Percentiles rank a stretch among this genome's conserved stretches.
Evolutionary conservation across 2,329 filamentous ascomycete species (phyloP).

Genomic region (Ophiostoma ips): DNA sequence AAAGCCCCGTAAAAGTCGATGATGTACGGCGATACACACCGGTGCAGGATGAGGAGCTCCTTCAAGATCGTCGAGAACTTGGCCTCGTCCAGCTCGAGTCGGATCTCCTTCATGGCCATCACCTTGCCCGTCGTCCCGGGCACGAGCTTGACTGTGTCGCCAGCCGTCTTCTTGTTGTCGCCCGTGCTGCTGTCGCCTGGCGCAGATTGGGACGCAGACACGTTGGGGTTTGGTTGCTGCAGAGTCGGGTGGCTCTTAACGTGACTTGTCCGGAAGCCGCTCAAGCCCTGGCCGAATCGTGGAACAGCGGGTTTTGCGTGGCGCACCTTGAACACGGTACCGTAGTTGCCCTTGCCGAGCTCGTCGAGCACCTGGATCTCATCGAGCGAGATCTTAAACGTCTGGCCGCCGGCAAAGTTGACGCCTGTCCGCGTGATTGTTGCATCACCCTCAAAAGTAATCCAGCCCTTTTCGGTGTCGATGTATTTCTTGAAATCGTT

Average conservation of each 20-base stretch:
- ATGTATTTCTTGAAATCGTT: slow-evolving; percentile 64
- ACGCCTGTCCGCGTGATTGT: slow-evolving; percentile 80
- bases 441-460: slow-evolving; percentile 88
- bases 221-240: not conserved
- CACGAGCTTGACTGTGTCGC: slow-evolving; percentile 3
- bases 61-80: slow-evolving; percentile 97
- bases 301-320: slow-evolving; percentile 55
- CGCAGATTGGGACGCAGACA: not conserved
- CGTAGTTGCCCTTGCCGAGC: slow-evolving; percentile 94
- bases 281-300: slow-evolving; percentile 45
- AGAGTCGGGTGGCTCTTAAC: slow-evolving; percentile 20
- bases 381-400: slow-evolving; percentile 87
- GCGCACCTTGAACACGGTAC: slow-evolving; percentile 91
- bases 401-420: slow-evolving; percentile 78
- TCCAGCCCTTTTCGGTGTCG: slow-evolving; percentile 77
- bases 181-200: not conserved
- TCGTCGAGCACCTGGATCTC: slow-evolving; percentile 90
- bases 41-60: slow-evolving; percentile 90
- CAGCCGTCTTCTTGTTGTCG: not conserved
- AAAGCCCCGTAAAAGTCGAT: slow-evolving; percentile 99
- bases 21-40: slow-evolving; percentile 89
- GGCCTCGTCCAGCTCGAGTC: slow-evolving; percentile 85
- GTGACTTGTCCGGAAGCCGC: slow-evolving; percentile 21
- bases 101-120: slow-evolving; percentile 99
- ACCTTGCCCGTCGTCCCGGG: slow-evolving; percentile 54